A percentile compares a stretch with the other conserved stretches of the same genome.
Conservation (phyloP, 371 early-diverging fungal species). For the Mucor velutinosus region DNA sequence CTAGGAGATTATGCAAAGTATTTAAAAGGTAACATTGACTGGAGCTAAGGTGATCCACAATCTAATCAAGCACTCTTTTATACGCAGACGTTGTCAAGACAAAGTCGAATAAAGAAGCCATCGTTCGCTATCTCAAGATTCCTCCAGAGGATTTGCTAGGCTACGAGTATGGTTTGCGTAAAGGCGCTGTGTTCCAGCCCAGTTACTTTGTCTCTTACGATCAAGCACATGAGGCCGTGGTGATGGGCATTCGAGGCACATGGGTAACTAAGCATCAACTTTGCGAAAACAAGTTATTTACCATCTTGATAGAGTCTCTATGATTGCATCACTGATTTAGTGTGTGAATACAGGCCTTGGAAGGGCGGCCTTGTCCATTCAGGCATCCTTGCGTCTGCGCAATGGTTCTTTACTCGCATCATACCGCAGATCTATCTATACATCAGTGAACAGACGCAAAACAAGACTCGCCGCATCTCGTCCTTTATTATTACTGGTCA, state of each 20-base stretch:
- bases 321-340: conserved; percentile 53
- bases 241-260: conserved; percentile 84
- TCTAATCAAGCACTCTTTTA: not conserved
- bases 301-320: conserved; percentile 33
- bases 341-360: conserved; percentile 85
- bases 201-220: conserved; percentile 81
- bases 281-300: not conserved
- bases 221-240: conserved; percentile 64
- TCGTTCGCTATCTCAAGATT: conserved; percentile 69
- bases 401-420: conserved; percentile 76
- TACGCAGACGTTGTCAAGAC: conserved; percentile 64
- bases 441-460: conserved; percentile 21
- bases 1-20: conserved; percentile 56
- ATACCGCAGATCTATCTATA: conserved; percentile 66
- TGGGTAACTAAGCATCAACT: conserved; percentile 52
- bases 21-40: conserved; percentile 30
- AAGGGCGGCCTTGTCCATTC: conserved; percentile 83
- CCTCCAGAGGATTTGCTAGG: conserved; percentile 73
- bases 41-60: no score
- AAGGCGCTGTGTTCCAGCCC: conserved; percentile 75
- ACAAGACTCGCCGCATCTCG: conserved; percentile 10
- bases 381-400: conserved; percentile 80
- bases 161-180: conserved; percentile 73
- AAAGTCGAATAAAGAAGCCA: conserved; percentile 68
- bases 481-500: conserved; percentile 61